Evolutionary conservation across 768 basidiomycete genomes (phyloP).

Genomic region (Tremella fuciformis): DNA sequence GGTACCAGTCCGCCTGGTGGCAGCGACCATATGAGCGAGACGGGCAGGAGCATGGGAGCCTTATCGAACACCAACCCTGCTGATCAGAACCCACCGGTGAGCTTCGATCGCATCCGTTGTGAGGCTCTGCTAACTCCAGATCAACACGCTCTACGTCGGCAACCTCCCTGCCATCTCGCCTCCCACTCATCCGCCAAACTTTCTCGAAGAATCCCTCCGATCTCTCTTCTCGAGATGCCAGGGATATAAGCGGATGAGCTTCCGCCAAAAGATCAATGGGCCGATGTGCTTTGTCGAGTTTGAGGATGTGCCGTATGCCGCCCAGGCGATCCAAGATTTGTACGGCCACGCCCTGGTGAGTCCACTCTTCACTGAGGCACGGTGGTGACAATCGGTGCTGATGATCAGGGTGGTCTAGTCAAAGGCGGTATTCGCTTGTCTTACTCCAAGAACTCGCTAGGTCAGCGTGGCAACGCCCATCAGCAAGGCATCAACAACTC

Average conservation of each 20-base stretch:
- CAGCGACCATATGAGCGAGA: constrained; percentile 32
- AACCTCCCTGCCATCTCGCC: constrained; percentile 82
- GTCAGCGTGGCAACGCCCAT: constrained; percentile 53
- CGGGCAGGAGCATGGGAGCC: constrained; percentile 22
- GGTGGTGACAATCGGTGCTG: constrained; percentile 12
- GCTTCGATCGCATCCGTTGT: constrained; percentile 38
- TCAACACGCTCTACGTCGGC: constrained; percentile 99
- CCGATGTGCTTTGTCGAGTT: constrained; percentile 99
- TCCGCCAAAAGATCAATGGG: constrained; percentile 92
- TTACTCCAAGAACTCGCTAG: constrained; percentile 98
- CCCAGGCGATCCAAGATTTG: constrained; percentile 80
- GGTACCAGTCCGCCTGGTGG: constrained; percentile 37
- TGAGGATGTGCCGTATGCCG: constrained; percentile 79
- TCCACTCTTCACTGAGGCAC: constrained; percentile 3
- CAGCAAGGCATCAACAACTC: constrained; percentile 24
- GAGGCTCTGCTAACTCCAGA: constrained; percentile 54
- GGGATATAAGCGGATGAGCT: constrained; percentile 88
- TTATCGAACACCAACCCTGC: constrained; percentile 52
- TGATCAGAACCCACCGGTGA: constrained; percentile 91
- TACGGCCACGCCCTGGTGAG: constrained; percentile 77
- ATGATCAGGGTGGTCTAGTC: constrained; percentile 67
- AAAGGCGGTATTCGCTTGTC: constrained; percentile 96
- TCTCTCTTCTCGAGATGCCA: constrained; percentile 73
- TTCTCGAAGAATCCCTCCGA: constrained; percentile 81
- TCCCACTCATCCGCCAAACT: constrained; percentile 65